Percentiles rank a stretch among this genome's conserved stretches.
These are phyloP conservation scores for Nematocida sp. DNA, from an alignment of 371 early-diverging fungal species.

Conservation along the genomic window DNA sequence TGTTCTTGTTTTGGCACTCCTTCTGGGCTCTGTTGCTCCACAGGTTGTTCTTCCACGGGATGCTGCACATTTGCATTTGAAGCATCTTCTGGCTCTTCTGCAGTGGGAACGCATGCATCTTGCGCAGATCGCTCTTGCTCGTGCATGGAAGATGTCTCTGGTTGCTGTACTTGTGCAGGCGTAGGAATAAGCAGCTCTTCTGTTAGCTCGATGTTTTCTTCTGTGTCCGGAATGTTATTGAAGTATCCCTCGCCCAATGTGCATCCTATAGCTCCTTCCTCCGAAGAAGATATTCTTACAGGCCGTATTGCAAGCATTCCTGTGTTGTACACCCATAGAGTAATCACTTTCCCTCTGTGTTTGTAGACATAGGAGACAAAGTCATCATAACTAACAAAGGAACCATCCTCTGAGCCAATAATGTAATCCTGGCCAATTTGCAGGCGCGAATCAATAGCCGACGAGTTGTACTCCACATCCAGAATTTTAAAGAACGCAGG, in stretches of 20 bases:
- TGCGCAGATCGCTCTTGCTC: too few relatives aligned
- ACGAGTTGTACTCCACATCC: constrained; percentile 46
- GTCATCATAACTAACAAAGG: constrained; percentile 8
- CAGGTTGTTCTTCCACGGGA: too few relatives aligned
- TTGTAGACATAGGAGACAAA: constrained; percentile 28
- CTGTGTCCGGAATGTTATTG: constrained; percentile 48
- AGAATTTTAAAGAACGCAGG: constrained; percentile 50
- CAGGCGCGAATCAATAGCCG: constrained; percentile 51
- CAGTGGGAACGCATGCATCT: too few relatives aligned
- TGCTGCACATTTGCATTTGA: too few relatives aligned
- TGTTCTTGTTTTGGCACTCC: too few relatives aligned
- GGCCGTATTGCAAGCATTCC: constrained; percentile 47
- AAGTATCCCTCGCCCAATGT: constrained; percentile 55
- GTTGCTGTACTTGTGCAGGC: too few relatives aligned
- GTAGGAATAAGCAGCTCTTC: too few relatives aligned
- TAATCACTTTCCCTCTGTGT: constrained; percentile 37
- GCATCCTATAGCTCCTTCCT: constrained; percentile 56
- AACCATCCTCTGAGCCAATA: constrained; percentile 55
- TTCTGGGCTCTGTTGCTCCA: constrained; percentile 4
- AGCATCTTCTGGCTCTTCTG: too few relatives aligned
- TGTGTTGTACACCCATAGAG: constrained; percentile 54
- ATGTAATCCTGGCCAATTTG: constrained; percentile 57
- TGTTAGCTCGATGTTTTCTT: constrained; percentile 6
- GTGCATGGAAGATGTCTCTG: too few relatives aligned
- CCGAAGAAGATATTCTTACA: constrained; percentile 42